Conservation (phyloP, 345 rosid genomes). For the Gossypium turneri region DNA sequence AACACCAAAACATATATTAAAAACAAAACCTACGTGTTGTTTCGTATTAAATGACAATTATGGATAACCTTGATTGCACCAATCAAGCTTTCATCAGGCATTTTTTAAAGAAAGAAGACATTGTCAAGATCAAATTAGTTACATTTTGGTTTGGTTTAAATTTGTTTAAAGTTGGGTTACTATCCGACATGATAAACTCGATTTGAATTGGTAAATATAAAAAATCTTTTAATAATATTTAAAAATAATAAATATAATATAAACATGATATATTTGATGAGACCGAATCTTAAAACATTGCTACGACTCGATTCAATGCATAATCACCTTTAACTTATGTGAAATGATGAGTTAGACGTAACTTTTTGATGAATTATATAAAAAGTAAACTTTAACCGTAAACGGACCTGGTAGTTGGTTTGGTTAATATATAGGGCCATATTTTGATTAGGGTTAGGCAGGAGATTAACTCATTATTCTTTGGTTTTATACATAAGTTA, state of each 20-base stretch:
- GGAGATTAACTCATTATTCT: slow-evolving; percentile 1
- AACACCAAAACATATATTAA: background rate
- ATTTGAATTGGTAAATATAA: background rate
- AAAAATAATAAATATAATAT: too few species aligned
- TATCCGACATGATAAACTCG: background rate
- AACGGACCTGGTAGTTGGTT: slow-evolving; percentile 19
- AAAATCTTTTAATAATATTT: background rate
- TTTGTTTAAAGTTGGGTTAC: background rate
- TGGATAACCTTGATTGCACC: slow-evolving; percentile 16
- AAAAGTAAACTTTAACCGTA: slow-evolving; percentile 6
- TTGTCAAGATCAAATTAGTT: slow-evolving; percentile 3
- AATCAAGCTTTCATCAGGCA: slow-evolving; percentile 3
- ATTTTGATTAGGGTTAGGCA: background rate
- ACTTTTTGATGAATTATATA: too few species aligned
- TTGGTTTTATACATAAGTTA: background rate
- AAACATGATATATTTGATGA: too few species aligned
- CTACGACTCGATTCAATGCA: too few species aligned
- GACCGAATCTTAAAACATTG: too few species aligned
- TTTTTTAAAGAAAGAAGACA: background rate
- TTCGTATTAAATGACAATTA: slow-evolving; percentile 18
- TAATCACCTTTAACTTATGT: background rate
- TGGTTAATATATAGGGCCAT: background rate
- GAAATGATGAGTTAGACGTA: background rate
- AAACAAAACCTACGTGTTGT: slow-evolving; percentile 4
- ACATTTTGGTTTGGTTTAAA: background rate